These are phyloP conservation scores for Eutrema salsugineum DNA, from an alignment of 441 rosid species.

Conservation along the genomic window DNA sequence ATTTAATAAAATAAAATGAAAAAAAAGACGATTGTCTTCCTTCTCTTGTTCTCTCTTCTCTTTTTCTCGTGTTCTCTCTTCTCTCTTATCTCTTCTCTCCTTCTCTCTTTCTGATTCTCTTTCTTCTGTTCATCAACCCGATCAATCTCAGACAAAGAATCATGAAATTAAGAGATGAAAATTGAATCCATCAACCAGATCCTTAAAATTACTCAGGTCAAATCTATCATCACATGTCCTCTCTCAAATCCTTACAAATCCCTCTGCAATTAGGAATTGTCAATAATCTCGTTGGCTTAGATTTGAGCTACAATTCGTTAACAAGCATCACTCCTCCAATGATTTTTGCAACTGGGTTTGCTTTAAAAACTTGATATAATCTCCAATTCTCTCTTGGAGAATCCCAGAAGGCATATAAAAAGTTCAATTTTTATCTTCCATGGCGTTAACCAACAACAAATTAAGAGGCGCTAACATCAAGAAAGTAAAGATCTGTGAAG, in stretches of 20 bases:
- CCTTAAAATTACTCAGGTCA: slow-evolving; percentile 35
- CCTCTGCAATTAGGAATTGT: slow-evolving; percentile 61
- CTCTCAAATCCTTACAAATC: slow-evolving; percentile 48
- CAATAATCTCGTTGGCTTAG: slow-evolving; percentile 61
- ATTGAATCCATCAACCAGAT: too few species aligned
- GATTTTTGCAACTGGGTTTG: slow-evolving; percentile 55
- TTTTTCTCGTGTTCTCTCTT: too few species aligned
- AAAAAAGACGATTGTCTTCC: too few species aligned
- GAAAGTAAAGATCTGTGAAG: too few species aligned
- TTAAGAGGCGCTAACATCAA: too few species aligned
- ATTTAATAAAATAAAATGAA: too few species aligned
- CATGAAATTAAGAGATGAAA: too few species aligned
- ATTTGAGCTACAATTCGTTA: slow-evolving; percentile 72
- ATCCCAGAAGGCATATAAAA: slow-evolving; percentile 57
- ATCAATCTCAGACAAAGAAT: too few species aligned
- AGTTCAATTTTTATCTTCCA: slow-evolving; percentile 50
- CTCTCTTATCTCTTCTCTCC: too few species aligned
- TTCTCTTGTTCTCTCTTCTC: too few species aligned
- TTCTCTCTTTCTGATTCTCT: too few species aligned
- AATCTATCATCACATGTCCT: slow-evolving; percentile 65
- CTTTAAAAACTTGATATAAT: slow-evolving; percentile 91
- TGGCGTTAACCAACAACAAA: slow-evolving; percentile 84
- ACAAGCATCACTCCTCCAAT: slow-evolving; percentile 52
- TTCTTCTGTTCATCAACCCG: too few species aligned
- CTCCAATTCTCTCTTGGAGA: slow-evolving; percentile 63